phyloP scores from a whole-genome alignment of 2,329 filamentous ascomycete genomes.

The Colletotrichum sp. region DNA sequence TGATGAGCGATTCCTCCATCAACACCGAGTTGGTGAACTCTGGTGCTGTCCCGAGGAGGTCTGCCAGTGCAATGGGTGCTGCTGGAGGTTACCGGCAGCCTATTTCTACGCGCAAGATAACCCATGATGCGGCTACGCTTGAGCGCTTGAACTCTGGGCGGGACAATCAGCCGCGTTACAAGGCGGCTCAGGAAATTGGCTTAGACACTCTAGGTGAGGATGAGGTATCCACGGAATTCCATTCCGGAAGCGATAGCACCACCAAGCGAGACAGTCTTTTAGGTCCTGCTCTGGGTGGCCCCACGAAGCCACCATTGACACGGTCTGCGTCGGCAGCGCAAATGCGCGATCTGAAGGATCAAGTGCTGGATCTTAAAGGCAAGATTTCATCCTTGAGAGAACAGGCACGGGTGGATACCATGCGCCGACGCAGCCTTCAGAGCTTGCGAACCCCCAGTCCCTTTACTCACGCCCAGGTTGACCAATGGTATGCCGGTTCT shows the following conservation, averaged over 20 bases:
- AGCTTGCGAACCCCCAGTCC: conserved; percentile 78
- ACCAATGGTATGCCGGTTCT: conserved; percentile 54
- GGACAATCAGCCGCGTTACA: conserved; percentile 35
- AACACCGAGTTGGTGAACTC: conserved; percentile 33
- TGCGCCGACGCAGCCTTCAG: conserved; percentile 78
- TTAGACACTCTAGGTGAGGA: conserved; percentile 62
- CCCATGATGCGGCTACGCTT: conserved; percentile 44
- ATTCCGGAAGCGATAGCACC: conserved; percentile 34
- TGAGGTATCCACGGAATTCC: conserved; percentile 36
- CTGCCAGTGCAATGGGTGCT: conserved; percentile 67
- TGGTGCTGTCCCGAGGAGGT: conserved; percentile 52
- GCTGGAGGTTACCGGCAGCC: conserved; percentile 63
- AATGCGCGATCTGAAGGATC: conserved; percentile 76
- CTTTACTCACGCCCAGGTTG: conserved; percentile 71
- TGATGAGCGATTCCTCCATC: conserved; percentile 57
- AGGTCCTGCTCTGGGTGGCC: conserved; percentile 48
- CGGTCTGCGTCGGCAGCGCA: conserved; percentile 76
- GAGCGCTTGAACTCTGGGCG: conserved; percentile 46
- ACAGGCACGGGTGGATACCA: conserved; percentile 77
- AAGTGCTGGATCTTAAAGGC: conserved; percentile 85
- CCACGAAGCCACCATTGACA: conserved; percentile 52
- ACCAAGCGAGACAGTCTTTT: conserved; percentile 41
- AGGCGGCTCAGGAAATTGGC: conserved; percentile 45
- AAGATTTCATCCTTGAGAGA: conserved; percentile 83
- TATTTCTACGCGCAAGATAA: conserved; percentile 46